Conservation (phyloP, 495 filamentous ascomycete genomes). For the Clohesyomyces aquaticus region DNA sequence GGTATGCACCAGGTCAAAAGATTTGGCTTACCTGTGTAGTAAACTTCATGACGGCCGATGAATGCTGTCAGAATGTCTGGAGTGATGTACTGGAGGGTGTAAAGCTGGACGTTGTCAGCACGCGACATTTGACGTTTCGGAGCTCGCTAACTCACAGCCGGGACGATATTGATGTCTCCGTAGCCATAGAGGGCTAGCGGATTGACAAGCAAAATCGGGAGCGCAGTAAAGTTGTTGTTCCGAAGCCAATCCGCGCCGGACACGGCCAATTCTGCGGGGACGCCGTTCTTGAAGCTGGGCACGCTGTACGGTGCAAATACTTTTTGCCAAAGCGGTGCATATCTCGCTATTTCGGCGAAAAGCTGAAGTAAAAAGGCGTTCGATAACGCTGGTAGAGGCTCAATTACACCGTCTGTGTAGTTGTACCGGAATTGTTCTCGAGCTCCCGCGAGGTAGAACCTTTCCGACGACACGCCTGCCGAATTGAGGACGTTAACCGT, state of each 20-base stretch:
- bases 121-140: not conserved
- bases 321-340: slow-evolving; percentile 28
- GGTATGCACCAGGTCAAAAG: not conserved
- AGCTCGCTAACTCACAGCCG: slow-evolving; percentile 33
- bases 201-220: slow-evolving; percentile 33
- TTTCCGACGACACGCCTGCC: slow-evolving; percentile 23
- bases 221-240: slow-evolving; percentile 31
- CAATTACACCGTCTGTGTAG: slow-evolving; percentile 21
- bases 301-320: slow-evolving; percentile 30
- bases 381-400: slow-evolving; percentile 8
- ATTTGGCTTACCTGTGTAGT: slow-evolving; percentile 31
- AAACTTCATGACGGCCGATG: slow-evolving; percentile 34
- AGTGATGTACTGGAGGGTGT: slow-evolving; percentile 39
- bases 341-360: slow-evolving; percentile 27
- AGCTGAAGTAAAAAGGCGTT: slow-evolving; percentile 4
- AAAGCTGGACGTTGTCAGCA: slow-evolving; percentile 36
- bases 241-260: slow-evolving; percentile 32
- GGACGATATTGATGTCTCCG: slow-evolving; percentile 35
- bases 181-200: slow-evolving; percentile 38
- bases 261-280: slow-evolving; percentile 33
- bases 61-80: slow-evolving; percentile 38
- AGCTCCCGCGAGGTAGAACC: slow-evolving; percentile 25
- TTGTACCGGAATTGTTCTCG: slow-evolving; percentile 34
- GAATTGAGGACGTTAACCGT: slow-evolving; percentile 34
- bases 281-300: slow-evolving; percentile 39